Evolutionary conservation across 2,329 filamentous ascomycete genomes (phyloP), one percentile per base, ranked within the genome.

Genomic region (Beauveria medogensis): DNA sequence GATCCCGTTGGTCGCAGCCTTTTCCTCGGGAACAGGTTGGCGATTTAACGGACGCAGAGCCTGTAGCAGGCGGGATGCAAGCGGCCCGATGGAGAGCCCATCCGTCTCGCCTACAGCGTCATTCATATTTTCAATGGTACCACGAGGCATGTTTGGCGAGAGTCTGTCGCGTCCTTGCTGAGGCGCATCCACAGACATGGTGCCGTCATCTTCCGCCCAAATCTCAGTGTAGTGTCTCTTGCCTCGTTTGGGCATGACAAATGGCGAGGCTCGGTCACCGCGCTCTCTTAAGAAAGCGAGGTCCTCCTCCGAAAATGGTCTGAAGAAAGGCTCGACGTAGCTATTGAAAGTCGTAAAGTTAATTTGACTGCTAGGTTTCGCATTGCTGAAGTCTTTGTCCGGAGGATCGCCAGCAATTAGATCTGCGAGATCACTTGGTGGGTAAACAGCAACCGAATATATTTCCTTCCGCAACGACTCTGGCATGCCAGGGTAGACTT

Each of bases 151-250:
- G 69, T 97, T 96, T 1, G 89, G 81, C 0, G 90, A 83, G 7
- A 91, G 80, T 65, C 85, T 87, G 60, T 91, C 87, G 46, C 81
- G 79, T 26, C 80, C 79, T 63, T 82, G 79, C 41, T 82, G 80
- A 5, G 83, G 80, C 5, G 83, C 81, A 70, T 95, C 91, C 8
- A 92, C 77, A 43, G 87, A 81, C 79, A 91, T 88, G 53, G 84
- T 80, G 10, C 91, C 91, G 69, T 99, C 94, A 71, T 99, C 94
- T 66, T 96, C 92, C 0, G 91, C 89, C 94, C 94, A 99, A 10
- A 93, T 80, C 63, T 97, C 92, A 26, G 84, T 86, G 74, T 97
- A 99, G 69, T 91, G 88, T 67, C 87, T 87, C 72, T 90, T 89
- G 51, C 92, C 92, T 24, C 92, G 86, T 65, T 88, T 87, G 8